These are phyloP conservation scores for Deinandra increscens DNA, from an alignment of 129 eudicot species.

Conservation along the genomic window DNA sequence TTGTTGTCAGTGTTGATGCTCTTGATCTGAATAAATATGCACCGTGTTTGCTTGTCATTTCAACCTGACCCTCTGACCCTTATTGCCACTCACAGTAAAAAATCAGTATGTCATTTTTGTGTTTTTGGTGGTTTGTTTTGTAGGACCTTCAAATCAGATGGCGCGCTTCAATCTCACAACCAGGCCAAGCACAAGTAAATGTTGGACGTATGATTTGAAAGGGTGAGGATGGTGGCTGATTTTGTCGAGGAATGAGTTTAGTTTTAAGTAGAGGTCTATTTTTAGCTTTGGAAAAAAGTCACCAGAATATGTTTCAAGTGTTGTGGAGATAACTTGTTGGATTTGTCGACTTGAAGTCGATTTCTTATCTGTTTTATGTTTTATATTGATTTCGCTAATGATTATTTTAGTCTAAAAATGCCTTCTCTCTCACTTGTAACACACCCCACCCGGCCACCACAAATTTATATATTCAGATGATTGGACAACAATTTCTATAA, in stretches of 20 bases:
- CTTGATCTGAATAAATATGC: no score
- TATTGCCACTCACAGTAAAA: not conserved
- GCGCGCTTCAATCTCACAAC: slow-evolving; percentile 65
- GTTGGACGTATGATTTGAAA: not conserved
- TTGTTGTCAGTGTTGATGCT: no score
- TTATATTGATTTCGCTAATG: not conserved
- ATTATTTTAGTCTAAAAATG: no score
- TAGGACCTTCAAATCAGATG: slow-evolving; percentile 69
- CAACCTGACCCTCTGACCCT: no score
- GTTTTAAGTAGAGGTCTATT: slow-evolving; percentile 28
- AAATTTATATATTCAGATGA: no score
- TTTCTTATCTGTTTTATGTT: not conserved
- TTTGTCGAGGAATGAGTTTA: slow-evolving; percentile 25
- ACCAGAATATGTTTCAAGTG: not conserved
- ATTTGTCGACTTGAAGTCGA: not conserved
- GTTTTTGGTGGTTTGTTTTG: slow-evolving; percentile 8
- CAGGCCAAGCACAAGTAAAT: slow-evolving; percentile 78
- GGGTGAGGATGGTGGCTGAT: slow-evolving; percentile 20
- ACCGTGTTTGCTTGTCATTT: no score
- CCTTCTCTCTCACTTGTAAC: no score
- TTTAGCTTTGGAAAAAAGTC: slow-evolving; percentile 7
- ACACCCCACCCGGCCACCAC: no score
- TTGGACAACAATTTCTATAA: no score
- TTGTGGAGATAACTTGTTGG: not conserved
- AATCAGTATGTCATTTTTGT: no score